Evolutionary conservation across 2,329 filamentous ascomycete genomes (phyloP).

Genomic region (Capronia epimyces): DNA sequence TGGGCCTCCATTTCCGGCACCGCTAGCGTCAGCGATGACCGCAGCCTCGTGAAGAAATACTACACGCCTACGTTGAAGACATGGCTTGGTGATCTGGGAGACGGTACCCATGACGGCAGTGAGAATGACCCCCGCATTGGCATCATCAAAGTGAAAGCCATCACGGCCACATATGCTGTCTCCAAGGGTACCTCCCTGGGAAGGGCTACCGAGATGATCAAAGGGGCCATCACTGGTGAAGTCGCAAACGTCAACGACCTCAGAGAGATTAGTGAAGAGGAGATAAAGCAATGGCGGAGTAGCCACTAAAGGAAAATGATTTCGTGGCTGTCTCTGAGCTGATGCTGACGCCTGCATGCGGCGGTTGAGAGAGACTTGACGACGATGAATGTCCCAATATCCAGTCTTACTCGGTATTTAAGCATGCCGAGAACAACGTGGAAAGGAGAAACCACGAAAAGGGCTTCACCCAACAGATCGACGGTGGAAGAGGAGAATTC

Average conservation of each 20-base stretch:
- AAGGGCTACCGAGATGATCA: conserved; percentile 64
- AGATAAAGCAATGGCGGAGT: conserved; percentile 43
- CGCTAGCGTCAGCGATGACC: conserved; percentile 64
- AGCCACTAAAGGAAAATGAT: neutral
- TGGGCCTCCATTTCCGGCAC: conserved; percentile 83
- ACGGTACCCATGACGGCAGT: conserved; percentile 76
- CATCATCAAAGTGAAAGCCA: conserved; percentile 69
- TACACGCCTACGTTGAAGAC: conserved; percentile 70
- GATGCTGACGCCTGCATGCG: too few species aligned
- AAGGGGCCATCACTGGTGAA: conserved; percentile 68
- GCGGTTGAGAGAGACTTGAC: neutral
- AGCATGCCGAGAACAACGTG: neutral
- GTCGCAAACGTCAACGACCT: conserved; percentile 68
- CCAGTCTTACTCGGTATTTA: neutral
- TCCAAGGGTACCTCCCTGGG: conserved; percentile 58
- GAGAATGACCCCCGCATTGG: conserved; percentile 76
- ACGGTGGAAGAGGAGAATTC: neutral
- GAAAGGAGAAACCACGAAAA: neutral
- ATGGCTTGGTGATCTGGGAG: conserved; percentile 80
- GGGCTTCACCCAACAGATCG: neutral
- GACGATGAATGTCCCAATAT: too few species aligned
- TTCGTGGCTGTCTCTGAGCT: too few species aligned
- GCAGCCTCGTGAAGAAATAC: conserved; percentile 63
- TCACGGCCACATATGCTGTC: conserved; percentile 67
- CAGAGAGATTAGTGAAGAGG: conserved; percentile 63